Evolutionary conservation across 305 asterid genomes (phyloP).

Genomic region (Stenogyne calaminthoides): DNA sequence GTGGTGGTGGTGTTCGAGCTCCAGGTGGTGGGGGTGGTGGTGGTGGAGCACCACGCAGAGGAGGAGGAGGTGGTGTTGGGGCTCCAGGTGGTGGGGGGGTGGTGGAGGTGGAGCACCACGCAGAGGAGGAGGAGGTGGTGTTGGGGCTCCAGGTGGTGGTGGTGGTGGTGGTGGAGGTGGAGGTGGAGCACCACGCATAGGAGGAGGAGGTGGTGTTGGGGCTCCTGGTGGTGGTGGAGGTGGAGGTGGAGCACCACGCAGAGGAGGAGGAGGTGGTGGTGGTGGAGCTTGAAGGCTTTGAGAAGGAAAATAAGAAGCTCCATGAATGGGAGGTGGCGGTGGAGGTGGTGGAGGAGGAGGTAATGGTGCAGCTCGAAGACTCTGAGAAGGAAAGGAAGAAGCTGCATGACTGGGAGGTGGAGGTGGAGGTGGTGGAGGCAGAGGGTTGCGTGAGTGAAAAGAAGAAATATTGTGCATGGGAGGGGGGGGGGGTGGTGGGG

Average conservation of each 20-base stretch:
- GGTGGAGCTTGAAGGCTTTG: slow-evolving; percentile 2
- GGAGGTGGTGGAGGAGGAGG: slow-evolving; percentile 35
- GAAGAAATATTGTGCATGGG: slow-evolving; percentile 24
- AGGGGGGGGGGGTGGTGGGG: slow-evolving; percentile 36
- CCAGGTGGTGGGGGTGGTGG: slow-evolving; percentile 34
- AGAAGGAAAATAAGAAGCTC: slow-evolving; percentile 3
- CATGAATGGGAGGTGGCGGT: slow-evolving; percentile 19
- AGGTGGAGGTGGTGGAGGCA: slow-evolving; percentile 24
- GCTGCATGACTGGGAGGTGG: slow-evolving; percentile 14
- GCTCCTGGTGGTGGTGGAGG: slow-evolving; percentile 32
- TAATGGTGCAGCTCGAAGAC: slow-evolving; percentile 15
- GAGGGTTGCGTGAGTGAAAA: slow-evolving; percentile 26
- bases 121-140: slow-evolving; percentile 36
- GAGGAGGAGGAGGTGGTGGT: slow-evolving; percentile 19
- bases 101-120: slow-evolving; percentile 26
- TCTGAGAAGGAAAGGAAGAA: slow-evolving; percentile 5
- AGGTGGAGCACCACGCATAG: slow-evolving; percentile 25
- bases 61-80: slow-evolving; percentile 35
- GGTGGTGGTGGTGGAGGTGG: too few relatives aligned
- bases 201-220: slow-evolving; percentile 32
- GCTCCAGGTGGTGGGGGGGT: slow-evolving; percentile 24
- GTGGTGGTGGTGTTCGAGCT: slow-evolving; percentile 30
- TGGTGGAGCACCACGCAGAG: slow-evolving; percentile 30
- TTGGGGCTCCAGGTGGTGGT: slow-evolving; percentile 32
- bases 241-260: slow-evolving; percentile 10